Conservation (phyloP, 805 yeast species). For the Hanseniaspora mollemarum region DNA sequence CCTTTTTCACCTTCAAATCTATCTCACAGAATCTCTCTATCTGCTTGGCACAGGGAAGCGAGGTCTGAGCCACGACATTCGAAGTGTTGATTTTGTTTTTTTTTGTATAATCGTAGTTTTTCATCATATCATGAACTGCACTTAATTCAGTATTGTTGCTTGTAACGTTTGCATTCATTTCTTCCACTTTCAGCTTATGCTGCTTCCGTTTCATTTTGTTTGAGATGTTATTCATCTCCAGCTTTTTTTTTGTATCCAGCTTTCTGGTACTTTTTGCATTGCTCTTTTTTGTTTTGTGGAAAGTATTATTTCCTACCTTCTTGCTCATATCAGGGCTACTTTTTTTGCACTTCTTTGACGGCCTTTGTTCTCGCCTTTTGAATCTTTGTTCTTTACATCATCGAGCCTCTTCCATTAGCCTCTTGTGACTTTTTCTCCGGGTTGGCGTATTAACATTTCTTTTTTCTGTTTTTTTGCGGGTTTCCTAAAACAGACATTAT, state of each 20-base stretch:
- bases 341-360: too few species aligned
- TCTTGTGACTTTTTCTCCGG: neutral
- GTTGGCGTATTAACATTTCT: neutral
- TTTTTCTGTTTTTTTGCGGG: neutral
- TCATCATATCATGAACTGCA: conserved; percentile 17
- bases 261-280: conserved; percentile 2
- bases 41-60: neutral
- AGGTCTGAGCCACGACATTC: conserved; percentile 1
- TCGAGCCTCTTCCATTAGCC: neutral
- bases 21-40: conserved; percentile 19
- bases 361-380: too few species aligned
- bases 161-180: conserved; percentile 21
- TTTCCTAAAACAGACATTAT: neutral
- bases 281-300: neutral
- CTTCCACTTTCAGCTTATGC: conserved; percentile 22
- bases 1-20: conserved; percentile 26
- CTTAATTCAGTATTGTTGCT: conserved; percentile 14
- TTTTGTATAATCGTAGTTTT: conserved; percentile 15
- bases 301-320: neutral
- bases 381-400: too few species aligned
- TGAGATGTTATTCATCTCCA: neutral
- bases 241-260: neutral
- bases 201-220: conserved; percentile 24
- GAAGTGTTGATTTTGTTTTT: conserved; percentile 7
- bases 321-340: neutral